A percentile compares a stretch with the other conserved stretches of the same genome.
These are phyloP conservation scores for Urochloa ruziziensis DNA, from an alignment of 176 grass and related monocot species.

Conservation along the genomic window DNA sequence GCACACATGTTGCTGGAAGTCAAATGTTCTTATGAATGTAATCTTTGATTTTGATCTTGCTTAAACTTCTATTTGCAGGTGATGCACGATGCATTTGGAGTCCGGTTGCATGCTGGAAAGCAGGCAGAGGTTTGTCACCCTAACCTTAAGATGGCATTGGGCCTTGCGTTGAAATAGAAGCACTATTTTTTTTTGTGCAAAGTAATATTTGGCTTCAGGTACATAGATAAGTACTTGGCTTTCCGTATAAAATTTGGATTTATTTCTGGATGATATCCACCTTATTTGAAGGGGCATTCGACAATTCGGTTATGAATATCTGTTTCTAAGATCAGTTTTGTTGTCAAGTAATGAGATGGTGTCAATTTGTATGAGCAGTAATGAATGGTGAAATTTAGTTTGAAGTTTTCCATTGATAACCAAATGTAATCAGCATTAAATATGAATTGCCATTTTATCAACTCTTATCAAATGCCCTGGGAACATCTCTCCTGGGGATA, in stretches of 20 bases:
- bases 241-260: not conserved
- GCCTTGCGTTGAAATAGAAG: slow-evolving; percentile 17
- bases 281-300: slow-evolving; percentile 7
- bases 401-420: slow-evolving; percentile 13
- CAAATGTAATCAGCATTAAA: slow-evolving; percentile 3
- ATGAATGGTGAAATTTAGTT: not conserved
- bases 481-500: too few relatives aligned
- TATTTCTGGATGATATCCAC: not conserved
- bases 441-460: not conserved
- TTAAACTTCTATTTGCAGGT: slow-evolving; percentile 54
- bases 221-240: not conserved
- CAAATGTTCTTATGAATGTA: not conserved
- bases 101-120: slow-evolving; percentile 92
- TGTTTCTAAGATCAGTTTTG: not conserved
- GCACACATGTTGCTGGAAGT: not conserved
- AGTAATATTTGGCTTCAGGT: not conserved
- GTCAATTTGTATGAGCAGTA: not conserved
- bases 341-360: not conserved
- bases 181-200: slow-evolving; percentile 14
- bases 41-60: slow-evolving; percentile 25
- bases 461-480: too few relatives aligned
- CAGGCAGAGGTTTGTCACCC: slow-evolving; percentile 75
- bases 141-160: slow-evolving; percentile 10
- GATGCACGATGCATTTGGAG: slow-evolving; percentile 92
- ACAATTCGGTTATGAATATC: not conserved